Evolutionary conservation across 768 basidiomycete genomes (phyloP).

Genomic region (Leccinum aurantiacum): DNA sequence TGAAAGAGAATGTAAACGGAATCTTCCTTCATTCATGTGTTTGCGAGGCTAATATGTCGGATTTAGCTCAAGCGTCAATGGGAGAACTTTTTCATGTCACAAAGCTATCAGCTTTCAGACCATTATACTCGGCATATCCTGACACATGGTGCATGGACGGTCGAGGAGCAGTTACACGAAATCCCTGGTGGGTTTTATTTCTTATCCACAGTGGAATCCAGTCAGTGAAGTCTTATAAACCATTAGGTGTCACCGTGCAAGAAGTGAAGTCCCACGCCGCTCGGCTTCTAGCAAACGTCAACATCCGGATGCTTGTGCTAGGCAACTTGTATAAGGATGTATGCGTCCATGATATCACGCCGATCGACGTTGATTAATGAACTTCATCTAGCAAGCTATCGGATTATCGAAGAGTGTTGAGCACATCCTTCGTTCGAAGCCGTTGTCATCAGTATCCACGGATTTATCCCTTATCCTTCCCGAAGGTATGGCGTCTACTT

Average conservation of each 20-base stretch:
- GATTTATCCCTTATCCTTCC: conserved; percentile 64
- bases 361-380: background rate
- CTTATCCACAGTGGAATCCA: background rate
- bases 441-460: conserved; percentile 41
- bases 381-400: conserved; percentile 65
- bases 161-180: conserved; percentile 73
- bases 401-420: conserved; percentile 72
- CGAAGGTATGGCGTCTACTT: conserved; percentile 45
- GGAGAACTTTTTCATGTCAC: conserved; percentile 84
- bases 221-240: background rate
- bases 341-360: conserved; percentile 26
- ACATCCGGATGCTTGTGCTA: conserved; percentile 70
- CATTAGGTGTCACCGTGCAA: conserved; percentile 63
- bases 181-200: conserved; percentile 58
- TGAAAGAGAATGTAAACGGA: conserved; percentile 75
- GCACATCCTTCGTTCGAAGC: conserved; percentile 52
- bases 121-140: conserved; percentile 73
- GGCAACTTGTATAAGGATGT: conserved; percentile 89
- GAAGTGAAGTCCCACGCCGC: conserved; percentile 66
- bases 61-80: conserved; percentile 70
- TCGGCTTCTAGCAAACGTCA: conserved; percentile 59
- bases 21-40: background rate
- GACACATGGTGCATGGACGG: conserved; percentile 69
- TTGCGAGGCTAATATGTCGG: conserved; percentile 1
- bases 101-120: conserved; percentile 78